Evolutionary conservation across 2,329 filamentous ascomycete species (phyloP).

Genomic region (Dissoconium aciculare): DNA sequence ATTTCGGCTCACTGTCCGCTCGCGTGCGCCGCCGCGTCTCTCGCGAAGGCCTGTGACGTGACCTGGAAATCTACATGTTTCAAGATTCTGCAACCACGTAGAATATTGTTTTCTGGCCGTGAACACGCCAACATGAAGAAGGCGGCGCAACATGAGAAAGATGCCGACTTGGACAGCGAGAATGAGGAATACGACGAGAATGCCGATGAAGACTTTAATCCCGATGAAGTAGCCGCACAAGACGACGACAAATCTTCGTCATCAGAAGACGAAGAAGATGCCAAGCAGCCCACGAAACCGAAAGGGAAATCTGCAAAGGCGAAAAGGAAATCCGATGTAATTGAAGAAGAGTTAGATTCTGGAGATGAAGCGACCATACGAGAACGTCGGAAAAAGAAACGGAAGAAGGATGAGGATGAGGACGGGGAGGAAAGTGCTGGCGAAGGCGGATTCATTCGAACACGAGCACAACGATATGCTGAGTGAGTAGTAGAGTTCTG

Average conservation of each 20-base stretch:
- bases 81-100: too few relatives aligned
- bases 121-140: constrained; percentile 1
- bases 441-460: constrained; percentile 38
- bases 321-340: constrained; percentile 23
- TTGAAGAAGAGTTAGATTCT: constrained; percentile 35
- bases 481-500: constrained; percentile 23
- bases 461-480: constrained; percentile 36
- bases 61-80: too few relatives aligned
- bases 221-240: constrained; percentile 20
- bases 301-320: constrained; percentile 25
- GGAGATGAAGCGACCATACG: constrained; percentile 43
- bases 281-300: constrained; percentile 11
- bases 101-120: too few relatives aligned
- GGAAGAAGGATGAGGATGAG: constrained; percentile 21
- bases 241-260: constrained; percentile 20
- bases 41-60: too few relatives aligned
- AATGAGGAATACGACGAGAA: constrained; percentile 30
- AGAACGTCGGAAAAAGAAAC: constrained; percentile 30
- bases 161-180: constrained; percentile 3
- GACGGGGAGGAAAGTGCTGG: constrained; percentile 27
- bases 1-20: too few relatives aligned
- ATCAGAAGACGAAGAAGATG: constrained; percentile 24
- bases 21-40: too few relatives aligned
- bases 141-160: constrained; percentile 1
- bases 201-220: constrained; percentile 32